A percentile compares a stretch with the other conserved stretches of the same genome.
Evolutionary conservation across 768 basidiomycete species (phyloP).

Genomic region (Lactarius deliciosus): DNA sequence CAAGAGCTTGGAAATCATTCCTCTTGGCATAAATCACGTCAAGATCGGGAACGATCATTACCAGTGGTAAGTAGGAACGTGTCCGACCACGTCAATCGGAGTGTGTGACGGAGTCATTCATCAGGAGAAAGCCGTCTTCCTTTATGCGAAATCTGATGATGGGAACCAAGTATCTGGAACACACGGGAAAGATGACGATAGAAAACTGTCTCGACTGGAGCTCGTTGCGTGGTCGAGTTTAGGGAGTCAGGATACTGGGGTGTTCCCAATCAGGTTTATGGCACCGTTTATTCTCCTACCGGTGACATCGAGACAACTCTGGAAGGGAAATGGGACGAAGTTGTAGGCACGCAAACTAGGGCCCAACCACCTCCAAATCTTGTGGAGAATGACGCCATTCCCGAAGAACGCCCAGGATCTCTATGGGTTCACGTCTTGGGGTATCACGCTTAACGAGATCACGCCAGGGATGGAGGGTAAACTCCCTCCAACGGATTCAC

Average conservation of each 20-base stretch:
- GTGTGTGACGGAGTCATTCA: conserved; percentile 1
- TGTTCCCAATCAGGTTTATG: conserved; percentile 68
- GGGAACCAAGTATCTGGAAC: conserved; percentile 89
- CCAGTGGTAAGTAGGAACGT: conserved; percentile 54
- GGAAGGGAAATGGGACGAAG: conserved; percentile 92
- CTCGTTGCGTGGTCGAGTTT: conserved; percentile 75
- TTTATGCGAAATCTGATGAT: conserved; percentile 90
- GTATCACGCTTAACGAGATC: conserved; percentile 79
- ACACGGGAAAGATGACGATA: conserved; percentile 75
- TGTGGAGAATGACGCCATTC: conserved; percentile 78
- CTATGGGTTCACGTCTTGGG: conserved; percentile 83
- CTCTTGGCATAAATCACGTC: conserved; percentile 67
- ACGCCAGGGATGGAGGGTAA: conserved; percentile 60
- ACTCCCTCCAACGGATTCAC: conserved; percentile 79
- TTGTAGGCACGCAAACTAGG: conserved; percentile 68
- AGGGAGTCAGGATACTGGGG: conserved; percentile 86
- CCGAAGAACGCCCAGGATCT: conserved; percentile 67
- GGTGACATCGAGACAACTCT: conserved; percentile 59
- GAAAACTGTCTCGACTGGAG: conserved; percentile 56
- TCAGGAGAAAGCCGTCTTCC: conserved; percentile 82
- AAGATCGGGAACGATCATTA: conserved; percentile 66
- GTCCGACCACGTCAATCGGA: neutral
- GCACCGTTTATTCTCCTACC: conserved; percentile 51
- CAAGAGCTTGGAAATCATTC: conserved; percentile 87
- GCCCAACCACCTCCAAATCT: conserved; percentile 63